Base-by-base conservation (phyloP, 768 basidiomycete species). In the Austroboletus eburneus region DNA sequence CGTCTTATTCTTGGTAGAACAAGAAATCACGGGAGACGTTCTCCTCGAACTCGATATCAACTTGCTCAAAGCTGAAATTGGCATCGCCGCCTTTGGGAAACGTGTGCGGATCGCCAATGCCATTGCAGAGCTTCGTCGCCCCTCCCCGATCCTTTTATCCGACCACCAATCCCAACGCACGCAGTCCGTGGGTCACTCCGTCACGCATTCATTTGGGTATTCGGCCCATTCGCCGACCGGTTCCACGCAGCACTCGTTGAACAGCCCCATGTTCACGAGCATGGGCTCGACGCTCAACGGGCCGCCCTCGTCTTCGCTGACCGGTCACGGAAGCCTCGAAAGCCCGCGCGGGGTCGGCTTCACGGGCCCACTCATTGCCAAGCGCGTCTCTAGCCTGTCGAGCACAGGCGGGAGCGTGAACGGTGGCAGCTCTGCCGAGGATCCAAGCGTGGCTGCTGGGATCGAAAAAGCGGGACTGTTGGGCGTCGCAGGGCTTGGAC, bases 11-110 rank as follows among this genome's bases (percentile, higher is more conserved):
- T 18, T 33, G 50, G 34, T 62, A 93, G 95, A 98, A 69, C 93
- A 99, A 81, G 96, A 99, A 71, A 98, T 99, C 44, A 90, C 93
- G 0, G 96, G 96, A 17, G 96, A 99, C 57, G 90, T 98, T 25
- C 79, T 99, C 7, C 81, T 98, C 45, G 95, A 96, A 58, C 85
- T 98, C 49, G 92, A 97, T 52, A 80, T 85, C 45, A 87, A 85
- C 59, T 75, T 96, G 14, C 83, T 99, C 57, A 98, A 98, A 70
- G 75, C 71, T 9, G 94, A 98, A 70, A 85, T 99, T 43, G 96
- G 93, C 20, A 91, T 99, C 54, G 72, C 77, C 58, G 92, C 92
- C 4, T 96, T 95, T 56, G 96, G 96, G 12, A 96, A 96, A 63
- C 89, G 96, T 16, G 77, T 91, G 65, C 83, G 91, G 45, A 93